These are phyloP conservation scores for Typha latifolia DNA, from an alignment of 176 grass and related monocot genomes.

Conservation along the genomic window DNA sequence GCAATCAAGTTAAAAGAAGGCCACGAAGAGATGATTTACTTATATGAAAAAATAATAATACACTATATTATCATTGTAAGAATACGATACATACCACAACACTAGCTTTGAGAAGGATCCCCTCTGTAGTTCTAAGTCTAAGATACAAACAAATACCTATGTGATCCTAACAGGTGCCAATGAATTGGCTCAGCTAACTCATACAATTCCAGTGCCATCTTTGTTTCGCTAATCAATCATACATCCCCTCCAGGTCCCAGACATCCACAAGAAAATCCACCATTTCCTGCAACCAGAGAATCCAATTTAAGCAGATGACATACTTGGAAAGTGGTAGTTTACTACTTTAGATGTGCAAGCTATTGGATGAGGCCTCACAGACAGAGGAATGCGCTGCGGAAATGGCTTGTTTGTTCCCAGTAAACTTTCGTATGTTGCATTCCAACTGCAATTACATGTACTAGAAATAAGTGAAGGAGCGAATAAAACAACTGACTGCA, in stretches of 20 bases:
- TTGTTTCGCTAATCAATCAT: conserved; percentile 58
- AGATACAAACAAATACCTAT: conserved; percentile 14
- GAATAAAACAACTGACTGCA: neutral
- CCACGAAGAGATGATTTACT: too few species aligned
- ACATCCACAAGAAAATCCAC: conserved; percentile 76
- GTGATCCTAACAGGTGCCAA: conserved; percentile 11
- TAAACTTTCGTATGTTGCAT: conserved; percentile 78
- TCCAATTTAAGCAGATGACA: neutral
- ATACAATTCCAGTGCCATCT: conserved; percentile 10
- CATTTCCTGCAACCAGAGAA: conserved; percentile 70
- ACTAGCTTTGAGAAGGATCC: too few species aligned
- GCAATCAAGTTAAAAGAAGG: too few species aligned
- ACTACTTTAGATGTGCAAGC: too few species aligned
- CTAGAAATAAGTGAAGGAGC: neutral
- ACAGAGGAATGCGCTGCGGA: conserved; percentile 55
- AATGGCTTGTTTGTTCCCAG: conserved; percentile 84
- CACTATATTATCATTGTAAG: too few species aligned
- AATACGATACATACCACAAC: too few species aligned
- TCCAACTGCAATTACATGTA: conserved; percentile 44
- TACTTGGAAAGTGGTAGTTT: too few species aligned
- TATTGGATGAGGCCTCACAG: conserved; percentile 34
- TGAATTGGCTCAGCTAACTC: conserved; percentile 1
- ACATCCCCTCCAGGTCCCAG: conserved; percentile 93
- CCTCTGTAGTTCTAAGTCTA: too few species aligned
- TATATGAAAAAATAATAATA: too few species aligned